A percentile compares a stretch with the other conserved stretches of the same genome.
Conservation (phyloP, 352 stramenopile species). For the Halophytophthora polymorphica region DNA sequence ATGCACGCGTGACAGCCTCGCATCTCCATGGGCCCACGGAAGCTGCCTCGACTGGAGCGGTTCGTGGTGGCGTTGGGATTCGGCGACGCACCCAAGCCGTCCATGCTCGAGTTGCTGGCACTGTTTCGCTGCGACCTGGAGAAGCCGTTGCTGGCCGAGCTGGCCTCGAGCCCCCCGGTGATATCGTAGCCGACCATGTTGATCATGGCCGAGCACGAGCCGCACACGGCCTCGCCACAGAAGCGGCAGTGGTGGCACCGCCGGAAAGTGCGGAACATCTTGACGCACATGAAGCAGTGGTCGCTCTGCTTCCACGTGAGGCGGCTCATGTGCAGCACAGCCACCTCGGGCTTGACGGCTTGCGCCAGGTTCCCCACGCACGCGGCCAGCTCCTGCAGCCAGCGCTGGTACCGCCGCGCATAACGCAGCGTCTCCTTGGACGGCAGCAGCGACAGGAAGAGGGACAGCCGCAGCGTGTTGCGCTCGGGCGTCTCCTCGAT, state of each 20-base stretch:
- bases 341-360: slow-evolving; percentile 17
- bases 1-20: slow-evolving; percentile 33
- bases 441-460: slow-evolving; percentile 49
- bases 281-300: slow-evolving; percentile 66
- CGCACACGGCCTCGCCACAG: slow-evolving; percentile 67
- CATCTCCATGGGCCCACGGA: slow-evolving; percentile 13
- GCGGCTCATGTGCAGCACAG: slow-evolving; percentile 32
- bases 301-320: slow-evolving; percentile 61
- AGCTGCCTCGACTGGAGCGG: slow-evolving; percentile 1
- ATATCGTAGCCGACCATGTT: slow-evolving; percentile 39
- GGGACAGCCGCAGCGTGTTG: slow-evolving; percentile 30
- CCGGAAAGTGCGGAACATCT: slow-evolving; percentile 69
- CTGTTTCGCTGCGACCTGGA: slow-evolving; percentile 12
- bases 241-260: slow-evolving; percentile 74
- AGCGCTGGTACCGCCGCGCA: slow-evolving; percentile 32
- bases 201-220: slow-evolving; percentile 58
- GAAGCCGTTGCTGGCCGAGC: slow-evolving; percentile 4
- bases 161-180: slow-evolving; percentile 22
- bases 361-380: slow-evolving; percentile 31
- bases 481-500: slow-evolving; percentile 45
- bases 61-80: slow-evolving; percentile 4
- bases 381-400: slow-evolving; percentile 36
- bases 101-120: slow-evolving; percentile 1
- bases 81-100: slow-evolving; percentile 3
- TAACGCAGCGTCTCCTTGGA: slow-evolving; percentile 20